Base-by-base conservation (phyloP, 768 basidiomycete species). In the Trametopsis cervina region DNA sequence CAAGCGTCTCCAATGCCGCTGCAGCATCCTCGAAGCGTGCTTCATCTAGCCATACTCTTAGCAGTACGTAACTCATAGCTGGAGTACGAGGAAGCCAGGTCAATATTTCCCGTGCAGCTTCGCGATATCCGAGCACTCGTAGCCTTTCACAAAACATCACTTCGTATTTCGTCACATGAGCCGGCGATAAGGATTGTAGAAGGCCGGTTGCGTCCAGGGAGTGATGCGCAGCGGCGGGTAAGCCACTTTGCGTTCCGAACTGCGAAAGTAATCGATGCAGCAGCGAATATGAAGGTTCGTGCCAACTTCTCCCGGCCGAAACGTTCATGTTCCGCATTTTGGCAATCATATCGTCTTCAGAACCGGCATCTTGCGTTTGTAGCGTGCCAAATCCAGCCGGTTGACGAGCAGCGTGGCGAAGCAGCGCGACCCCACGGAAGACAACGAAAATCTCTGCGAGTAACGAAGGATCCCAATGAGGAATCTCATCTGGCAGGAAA, bases 31-130 rank as follows among this genome's bases (percentile, higher is more conserved):
- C 62, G 22, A 76, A 68, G 27, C 82, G 76, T 4, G 85, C 82
- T 25, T 78, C 65, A 53, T 78, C 73, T 39, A 91, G 63, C 71
- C 76, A 78, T 5, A 90, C 68, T 53, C 81, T 72, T 4, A 82
- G 81, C 33, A 77, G 74, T 33, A 94, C 77, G 63, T 89, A 95
- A 24, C 75, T 74, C 42, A 81, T 80, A 3, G 78, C 87, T 22
- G 91, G 80, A 13, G 85, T 85, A 40, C 83, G 70, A 10, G 92
- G 91, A 22, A 93, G 74, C 80, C 86, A 86, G 20, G 79, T 78
- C 40, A 89, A 66, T 47, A 88, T 69, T 51, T 85, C 83, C 42
- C 75, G 66, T 1, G 86, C 73, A 27, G 77, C 69, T 49, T 77
- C 72, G 49, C 73, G 69, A 57, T 85, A 83, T 13, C 82, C 84